A percentile compares a stretch with the other conserved stretches of the same genome.
These are phyloP conservation scores for Syzygium aromaticum DNA, from an alignment of 345 rosid species.

Conservation along the genomic window DNA sequence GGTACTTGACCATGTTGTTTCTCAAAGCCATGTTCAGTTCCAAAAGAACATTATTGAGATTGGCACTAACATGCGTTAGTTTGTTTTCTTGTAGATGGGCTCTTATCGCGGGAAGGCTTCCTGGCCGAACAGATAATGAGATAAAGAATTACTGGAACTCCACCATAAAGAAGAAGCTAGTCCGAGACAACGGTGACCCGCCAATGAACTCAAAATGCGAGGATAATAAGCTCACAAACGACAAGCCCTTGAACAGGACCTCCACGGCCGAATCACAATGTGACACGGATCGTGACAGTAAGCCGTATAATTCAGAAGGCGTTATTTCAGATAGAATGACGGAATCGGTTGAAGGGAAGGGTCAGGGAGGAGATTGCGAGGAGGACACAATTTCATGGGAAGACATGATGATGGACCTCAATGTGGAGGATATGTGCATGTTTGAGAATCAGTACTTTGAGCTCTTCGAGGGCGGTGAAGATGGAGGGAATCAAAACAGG, in stretches of 20 bases:
- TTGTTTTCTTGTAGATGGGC: constrained; percentile 1
- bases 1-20: not conserved
- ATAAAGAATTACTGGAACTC: constrained; percentile 15
- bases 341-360: not conserved
- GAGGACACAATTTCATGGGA: not conserved
- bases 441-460: not conserved
- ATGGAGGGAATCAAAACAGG: not conserved
- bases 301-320: not conserved
- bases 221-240: not conserved
- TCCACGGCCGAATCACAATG: accelerated
- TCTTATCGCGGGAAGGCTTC: constrained; percentile 9
- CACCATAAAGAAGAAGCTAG: not conserved
- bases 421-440: not conserved
- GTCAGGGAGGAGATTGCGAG: not conserved
- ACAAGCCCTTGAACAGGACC: not conserved
- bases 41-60: not conserved
- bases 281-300: not conserved
- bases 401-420: not conserved
- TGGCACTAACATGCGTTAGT: not conserved
- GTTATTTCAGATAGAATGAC: not conserved
- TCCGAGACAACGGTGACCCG: not conserved
- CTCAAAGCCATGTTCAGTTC: not conserved
- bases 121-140: constrained; percentile 12
- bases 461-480: not conserved
- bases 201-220: not conserved